Evolutionary conservation across 192 early-diverging fungal genomes (phyloP).

Genomic region (Podochytrium sp.): DNA sequence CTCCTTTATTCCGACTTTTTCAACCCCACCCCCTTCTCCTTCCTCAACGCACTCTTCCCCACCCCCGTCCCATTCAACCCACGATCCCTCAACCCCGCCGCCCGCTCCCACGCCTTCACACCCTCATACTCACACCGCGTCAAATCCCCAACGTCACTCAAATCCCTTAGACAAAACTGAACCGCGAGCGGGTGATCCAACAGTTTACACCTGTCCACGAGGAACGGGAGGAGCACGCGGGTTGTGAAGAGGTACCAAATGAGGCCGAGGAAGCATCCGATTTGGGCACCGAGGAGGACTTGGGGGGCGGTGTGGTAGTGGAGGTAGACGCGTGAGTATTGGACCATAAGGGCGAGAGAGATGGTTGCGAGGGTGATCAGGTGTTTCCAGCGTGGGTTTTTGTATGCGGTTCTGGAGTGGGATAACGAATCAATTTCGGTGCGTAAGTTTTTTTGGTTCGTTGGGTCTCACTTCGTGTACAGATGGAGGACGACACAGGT

Average conservation of each 20-base stretch:
- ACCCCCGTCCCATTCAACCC: constrained; percentile 19
- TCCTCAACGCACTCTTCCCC: too few relatives aligned
- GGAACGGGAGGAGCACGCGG: constrained; percentile 26
- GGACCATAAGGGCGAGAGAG: constrained; percentile 38
- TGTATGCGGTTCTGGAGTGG: constrained; percentile 9
- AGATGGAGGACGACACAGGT: constrained; percentile 60
- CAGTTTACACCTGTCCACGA: constrained; percentile 13
- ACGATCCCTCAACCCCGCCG: constrained; percentile 4
- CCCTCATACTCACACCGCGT: constrained; percentile 22
- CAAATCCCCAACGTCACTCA: constrained; percentile 25
- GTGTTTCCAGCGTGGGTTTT: constrained; percentile 41
- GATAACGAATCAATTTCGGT: background rate
- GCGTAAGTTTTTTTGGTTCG: background rate
- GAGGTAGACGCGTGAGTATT: constrained; percentile 67
- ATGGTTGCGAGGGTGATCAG: constrained; percentile 33
- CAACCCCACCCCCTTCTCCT: too few relatives aligned
- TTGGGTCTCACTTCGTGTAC: constrained; percentile 40
- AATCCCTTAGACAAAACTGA: constrained; percentile 36
- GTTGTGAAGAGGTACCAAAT: constrained; percentile 53
- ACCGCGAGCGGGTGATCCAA: constrained; percentile 27
- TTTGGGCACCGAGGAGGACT: constrained; percentile 65
- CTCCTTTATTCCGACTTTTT: too few relatives aligned
- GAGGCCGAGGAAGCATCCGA: constrained; percentile 61
- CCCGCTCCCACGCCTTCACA: constrained; percentile 3
- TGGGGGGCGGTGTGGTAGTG: constrained; percentile 76